phyloP scores from a whole-genome alignment of 306 rosid genomes.

The Malus asiatica region DNA sequence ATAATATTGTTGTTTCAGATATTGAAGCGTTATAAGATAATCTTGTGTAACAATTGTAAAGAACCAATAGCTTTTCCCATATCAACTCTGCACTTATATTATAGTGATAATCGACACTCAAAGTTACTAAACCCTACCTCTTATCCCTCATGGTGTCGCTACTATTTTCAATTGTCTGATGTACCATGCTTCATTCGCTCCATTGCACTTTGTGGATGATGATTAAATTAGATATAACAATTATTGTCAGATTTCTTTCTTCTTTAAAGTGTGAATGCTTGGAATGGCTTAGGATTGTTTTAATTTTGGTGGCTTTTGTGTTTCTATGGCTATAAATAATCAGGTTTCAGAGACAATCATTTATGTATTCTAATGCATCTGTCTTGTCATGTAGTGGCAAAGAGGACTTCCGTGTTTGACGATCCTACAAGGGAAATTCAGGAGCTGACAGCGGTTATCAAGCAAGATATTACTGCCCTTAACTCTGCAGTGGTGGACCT shows the following conservation, averaged over 20 bases:
- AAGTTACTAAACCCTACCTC: background rate
- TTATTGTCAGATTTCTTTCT: background rate
- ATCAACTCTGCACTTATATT: background rate
- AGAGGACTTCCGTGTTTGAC: conserved; percentile 84
- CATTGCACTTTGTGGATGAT: background rate
- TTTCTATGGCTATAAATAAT: background rate
- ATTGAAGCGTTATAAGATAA: background rate
- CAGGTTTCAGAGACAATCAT: background rate
- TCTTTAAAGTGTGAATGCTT: background rate
- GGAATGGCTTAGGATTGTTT: too few species aligned
- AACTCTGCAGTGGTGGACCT: conserved; percentile 94
- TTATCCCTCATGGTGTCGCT: background rate
- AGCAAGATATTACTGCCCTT: conserved; percentile 89
- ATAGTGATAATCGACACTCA: background rate
- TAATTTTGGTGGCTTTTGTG: background rate
- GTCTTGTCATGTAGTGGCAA: conserved; percentile 61
- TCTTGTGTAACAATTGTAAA: background rate
- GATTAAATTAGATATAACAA: background rate
- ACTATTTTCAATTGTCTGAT: background rate
- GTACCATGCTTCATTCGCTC: background rate
- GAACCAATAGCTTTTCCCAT: background rate
- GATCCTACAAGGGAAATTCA: conserved; percentile 92
- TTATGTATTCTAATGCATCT: background rate
- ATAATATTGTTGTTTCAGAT: background rate
- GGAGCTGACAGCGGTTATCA: conserved; percentile 80